These are phyloP conservation scores for Russula abietina DNA, from an alignment of 768 basidiomycete species.

Conservation along the genomic window DNA sequence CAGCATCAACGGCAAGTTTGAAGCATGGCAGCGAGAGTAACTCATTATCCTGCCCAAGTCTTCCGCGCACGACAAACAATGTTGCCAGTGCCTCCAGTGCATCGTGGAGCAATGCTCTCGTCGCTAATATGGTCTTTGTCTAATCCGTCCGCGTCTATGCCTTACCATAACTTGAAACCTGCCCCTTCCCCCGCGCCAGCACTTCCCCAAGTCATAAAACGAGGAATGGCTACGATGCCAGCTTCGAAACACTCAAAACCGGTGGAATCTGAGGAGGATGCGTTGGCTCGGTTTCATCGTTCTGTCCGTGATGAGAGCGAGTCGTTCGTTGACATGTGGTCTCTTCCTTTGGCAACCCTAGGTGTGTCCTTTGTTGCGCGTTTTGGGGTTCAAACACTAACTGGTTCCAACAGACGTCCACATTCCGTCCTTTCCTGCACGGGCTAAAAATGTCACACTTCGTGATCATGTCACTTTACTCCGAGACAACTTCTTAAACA, in stretches of 20 bases:
- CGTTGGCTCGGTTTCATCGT: slow-evolving; percentile 13
- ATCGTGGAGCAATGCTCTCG: slow-evolving; percentile 21
- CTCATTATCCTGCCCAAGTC: slow-evolving; percentile 8
- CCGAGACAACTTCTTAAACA: slow-evolving; percentile 17
- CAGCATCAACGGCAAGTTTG: neutral
- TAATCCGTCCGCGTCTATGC: slow-evolving; percentile 15
- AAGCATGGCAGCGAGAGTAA: slow-evolving; percentile 14
- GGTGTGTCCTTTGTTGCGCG: slow-evolving; percentile 8
- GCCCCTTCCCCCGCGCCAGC: slow-evolving; percentile 5
- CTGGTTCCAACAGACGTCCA: slow-evolving; percentile 15
- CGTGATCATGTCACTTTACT: slow-evolving; percentile 12
- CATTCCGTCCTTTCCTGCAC: slow-evolving; percentile 15
- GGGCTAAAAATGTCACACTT: slow-evolving; percentile 7
- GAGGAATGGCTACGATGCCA: slow-evolving; percentile 18
- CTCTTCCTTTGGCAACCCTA: slow-evolving; percentile 15
- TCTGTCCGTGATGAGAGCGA: slow-evolving; percentile 13
- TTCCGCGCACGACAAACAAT: slow-evolving; percentile 3
- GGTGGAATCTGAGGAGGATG: slow-evolving; percentile 11
- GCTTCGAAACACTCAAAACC: neutral
- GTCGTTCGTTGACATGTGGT: slow-evolving; percentile 16
- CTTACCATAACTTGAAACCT: slow-evolving; percentile 6
- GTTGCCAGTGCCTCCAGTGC: slow-evolving; percentile 14
- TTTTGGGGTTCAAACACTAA: neutral
- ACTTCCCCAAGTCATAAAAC: slow-evolving; percentile 12
- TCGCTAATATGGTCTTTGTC: slow-evolving; percentile 26